Evolutionary conservation across 2,329 filamentous ascomycete species (phyloP).

Genomic region (Leptosphaerulina australis): DNA sequence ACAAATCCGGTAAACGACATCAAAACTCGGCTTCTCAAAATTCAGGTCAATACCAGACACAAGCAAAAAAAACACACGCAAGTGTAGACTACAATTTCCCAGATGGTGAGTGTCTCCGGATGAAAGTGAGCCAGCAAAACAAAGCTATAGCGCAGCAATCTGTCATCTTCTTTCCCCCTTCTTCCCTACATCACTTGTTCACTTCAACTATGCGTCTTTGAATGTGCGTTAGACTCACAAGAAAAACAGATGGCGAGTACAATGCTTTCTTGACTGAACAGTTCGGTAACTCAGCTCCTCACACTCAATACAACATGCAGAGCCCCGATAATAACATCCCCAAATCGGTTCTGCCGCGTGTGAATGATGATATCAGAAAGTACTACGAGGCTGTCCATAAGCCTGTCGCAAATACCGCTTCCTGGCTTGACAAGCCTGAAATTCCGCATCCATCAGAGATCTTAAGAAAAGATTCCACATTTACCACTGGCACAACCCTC

Average conservation of each 20-base stretch:
- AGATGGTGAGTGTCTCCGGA: conserved; percentile 17
- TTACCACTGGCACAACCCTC: conserved; percentile 18
- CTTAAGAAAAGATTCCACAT: conserved; percentile 19
- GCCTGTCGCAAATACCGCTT: conserved; percentile 25
- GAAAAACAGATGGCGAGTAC: conserved; percentile 22
- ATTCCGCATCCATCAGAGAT: conserved; percentile 63
- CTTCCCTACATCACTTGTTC: neutral
- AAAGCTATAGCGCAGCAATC: neutral
- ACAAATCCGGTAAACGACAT: conserved; percentile 4
- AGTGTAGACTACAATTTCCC: conserved; percentile 1
- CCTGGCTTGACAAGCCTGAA: conserved; percentile 55
- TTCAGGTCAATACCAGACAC: neutral
- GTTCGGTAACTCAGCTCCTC: conserved; percentile 8
- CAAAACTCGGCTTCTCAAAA: neutral
- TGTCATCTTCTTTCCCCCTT: neutral
- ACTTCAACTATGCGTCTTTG: neutral
- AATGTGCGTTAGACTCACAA: neutral
- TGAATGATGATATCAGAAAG: conserved; percentile 35
- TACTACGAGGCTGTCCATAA: conserved; percentile 32
- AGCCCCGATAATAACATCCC: conserved; percentile 25
- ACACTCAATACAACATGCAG: neutral
- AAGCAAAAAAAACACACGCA: conserved; percentile 18
- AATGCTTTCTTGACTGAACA: conserved; percentile 28
- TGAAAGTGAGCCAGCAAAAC: neutral
- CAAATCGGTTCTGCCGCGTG: conserved; percentile 9